A percentile compares a stretch with the other conserved stretches of the same genome.
phyloP scores from a whole-genome alignment of 2,329 filamentous ascomycete species.

The Corynespora cassiicola region DNA sequence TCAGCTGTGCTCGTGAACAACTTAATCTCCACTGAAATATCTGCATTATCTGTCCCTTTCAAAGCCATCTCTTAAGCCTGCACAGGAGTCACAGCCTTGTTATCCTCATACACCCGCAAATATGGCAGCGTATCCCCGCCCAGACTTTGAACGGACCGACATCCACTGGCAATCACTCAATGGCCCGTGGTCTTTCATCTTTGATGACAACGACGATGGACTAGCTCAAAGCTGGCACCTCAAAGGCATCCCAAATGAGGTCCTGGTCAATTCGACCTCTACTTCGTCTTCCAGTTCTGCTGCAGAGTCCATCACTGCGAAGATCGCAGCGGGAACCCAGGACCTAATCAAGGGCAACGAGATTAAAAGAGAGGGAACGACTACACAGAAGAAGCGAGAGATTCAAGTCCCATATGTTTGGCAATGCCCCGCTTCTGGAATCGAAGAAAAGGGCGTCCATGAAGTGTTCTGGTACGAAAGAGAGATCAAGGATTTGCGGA shows the following conservation, averaged over 20 bases:
- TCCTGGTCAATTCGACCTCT: constrained; percentile 30
- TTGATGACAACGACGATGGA: constrained; percentile 69
- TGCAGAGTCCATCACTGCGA: constrained; percentile 51
- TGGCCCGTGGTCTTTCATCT: constrained; percentile 68
- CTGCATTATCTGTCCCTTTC: constrained; percentile 9
- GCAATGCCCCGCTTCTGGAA: constrained; percentile 68
- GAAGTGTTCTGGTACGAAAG: constrained; percentile 73
- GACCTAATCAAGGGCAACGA: constrained; percentile 56
- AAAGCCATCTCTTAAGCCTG: neutral
- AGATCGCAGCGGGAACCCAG: constrained; percentile 58
- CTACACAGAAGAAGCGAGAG: constrained; percentile 53
- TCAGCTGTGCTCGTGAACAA: too few relatives aligned
- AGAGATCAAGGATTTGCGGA: constrained; percentile 58
- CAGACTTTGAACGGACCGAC: constrained; percentile 65
- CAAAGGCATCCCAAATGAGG: constrained; percentile 55
- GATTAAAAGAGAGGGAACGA: constrained; percentile 33
- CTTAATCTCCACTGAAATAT: too few relatives aligned
- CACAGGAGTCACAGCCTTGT: too few relatives aligned
- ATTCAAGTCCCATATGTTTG: constrained; percentile 72
- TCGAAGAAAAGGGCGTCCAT: constrained; percentile 67
- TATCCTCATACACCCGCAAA: constrained; percentile 4
- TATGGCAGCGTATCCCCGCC: constrained; percentile 62
- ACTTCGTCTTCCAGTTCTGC: constrained; percentile 21
- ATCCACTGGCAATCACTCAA: constrained; percentile 68
- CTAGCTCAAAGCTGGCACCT: constrained; percentile 61